phyloP scores from a whole-genome alignment of 2,329 filamentous ascomycete species.

The Diaporthe sp. region DNA sequence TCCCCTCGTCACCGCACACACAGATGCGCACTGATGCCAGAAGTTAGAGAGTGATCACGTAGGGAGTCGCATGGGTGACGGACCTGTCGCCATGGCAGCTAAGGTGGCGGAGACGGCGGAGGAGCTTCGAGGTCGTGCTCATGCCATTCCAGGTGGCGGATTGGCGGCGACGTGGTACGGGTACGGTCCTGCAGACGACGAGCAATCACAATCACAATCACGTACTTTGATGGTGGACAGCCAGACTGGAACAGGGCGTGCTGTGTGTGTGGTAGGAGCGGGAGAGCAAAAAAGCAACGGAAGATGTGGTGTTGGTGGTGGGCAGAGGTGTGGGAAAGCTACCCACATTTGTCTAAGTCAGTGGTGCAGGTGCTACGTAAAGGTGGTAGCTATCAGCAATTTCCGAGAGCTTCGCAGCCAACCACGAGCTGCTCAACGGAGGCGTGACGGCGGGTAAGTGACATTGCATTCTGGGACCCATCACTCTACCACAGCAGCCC shows the following conservation, averaged over 20 bases:
- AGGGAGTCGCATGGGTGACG: slow-evolving; percentile 29
- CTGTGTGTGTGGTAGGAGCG: neutral
- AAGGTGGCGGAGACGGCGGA: slow-evolving; percentile 27
- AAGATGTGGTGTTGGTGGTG: slow-evolving; percentile 1
- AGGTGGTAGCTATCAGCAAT: slow-evolving; percentile 19
- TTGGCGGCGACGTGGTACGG: neutral
- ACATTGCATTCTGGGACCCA: neutral
- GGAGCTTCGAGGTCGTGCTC: slow-evolving; percentile 21
- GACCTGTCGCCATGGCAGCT: slow-evolving; percentile 49
- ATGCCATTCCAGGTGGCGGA: slow-evolving; percentile 21
- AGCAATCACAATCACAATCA: neutral
- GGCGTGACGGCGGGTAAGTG: slow-evolving; percentile 4
- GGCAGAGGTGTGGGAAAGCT: slow-evolving; percentile 20
- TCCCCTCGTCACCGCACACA: slow-evolving; percentile 95
- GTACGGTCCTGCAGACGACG: neutral
- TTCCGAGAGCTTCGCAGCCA: slow-evolving; percentile 23
- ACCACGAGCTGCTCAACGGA: slow-evolving; percentile 18
- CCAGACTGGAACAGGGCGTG: neutral
- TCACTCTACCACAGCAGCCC: neutral
- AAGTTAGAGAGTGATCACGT: slow-evolving; percentile 37
- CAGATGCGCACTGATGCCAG: slow-evolving; percentile 82
- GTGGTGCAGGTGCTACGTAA: neutral
- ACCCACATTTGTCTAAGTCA: slow-evolving; percentile 12
- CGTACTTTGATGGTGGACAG: neutral
- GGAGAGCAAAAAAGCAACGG: neutral